Percentiles rank a stretch among this genome's conserved stretches.
Conservation (phyloP, 108 stramenopile species). For the Fragilaria radians region DNA sequence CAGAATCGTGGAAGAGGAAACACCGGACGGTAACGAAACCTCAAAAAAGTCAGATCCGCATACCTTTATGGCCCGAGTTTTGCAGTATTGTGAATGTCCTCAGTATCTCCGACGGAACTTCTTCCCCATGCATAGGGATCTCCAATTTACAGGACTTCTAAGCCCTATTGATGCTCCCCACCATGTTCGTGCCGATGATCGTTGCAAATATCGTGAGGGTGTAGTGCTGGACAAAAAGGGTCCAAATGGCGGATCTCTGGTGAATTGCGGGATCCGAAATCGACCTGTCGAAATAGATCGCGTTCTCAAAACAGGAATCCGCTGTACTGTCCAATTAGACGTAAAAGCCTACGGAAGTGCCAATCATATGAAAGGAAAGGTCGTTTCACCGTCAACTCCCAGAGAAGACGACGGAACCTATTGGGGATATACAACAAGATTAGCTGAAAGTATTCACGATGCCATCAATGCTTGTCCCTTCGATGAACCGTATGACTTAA, state of each 20-base stretch:
- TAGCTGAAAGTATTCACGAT: constrained; percentile 78
- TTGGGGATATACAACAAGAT: constrained; percentile 92
- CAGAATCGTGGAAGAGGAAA: constrained; percentile 2
- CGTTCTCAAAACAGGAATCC: constrained; percentile 66
- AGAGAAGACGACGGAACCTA: constrained; percentile 88
- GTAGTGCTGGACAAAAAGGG: constrained; percentile 68
- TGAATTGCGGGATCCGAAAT: constrained; percentile 80
- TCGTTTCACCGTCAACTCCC: constrained; percentile 79
- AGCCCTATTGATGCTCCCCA: constrained; percentile 96
- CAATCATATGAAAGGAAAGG: constrained; percentile 53
- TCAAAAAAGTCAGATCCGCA: constrained; percentile 64
- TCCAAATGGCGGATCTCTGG: constrained; percentile 39
- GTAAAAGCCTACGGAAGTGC: constrained; percentile 43
- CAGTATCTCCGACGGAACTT: constrained; percentile 88
- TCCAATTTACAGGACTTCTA: constrained; percentile 92
- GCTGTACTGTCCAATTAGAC: constrained; percentile 86
- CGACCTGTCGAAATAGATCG: constrained; percentile 74
- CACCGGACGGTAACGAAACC: neutral
- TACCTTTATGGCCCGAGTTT: constrained; percentile 88
- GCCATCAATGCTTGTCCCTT: constrained; percentile 88
- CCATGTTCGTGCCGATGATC: constrained; percentile 89
- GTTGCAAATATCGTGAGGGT: constrained; percentile 84
- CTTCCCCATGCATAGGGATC: constrained; percentile 93
- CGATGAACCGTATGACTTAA: constrained; percentile 88
- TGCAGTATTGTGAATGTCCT: constrained; percentile 93